Percentiles rank a stretch among this genome's conserved stretches.
Conservation (phyloP, 257 asterid species). For the Solanum medicagineum region DNA sequence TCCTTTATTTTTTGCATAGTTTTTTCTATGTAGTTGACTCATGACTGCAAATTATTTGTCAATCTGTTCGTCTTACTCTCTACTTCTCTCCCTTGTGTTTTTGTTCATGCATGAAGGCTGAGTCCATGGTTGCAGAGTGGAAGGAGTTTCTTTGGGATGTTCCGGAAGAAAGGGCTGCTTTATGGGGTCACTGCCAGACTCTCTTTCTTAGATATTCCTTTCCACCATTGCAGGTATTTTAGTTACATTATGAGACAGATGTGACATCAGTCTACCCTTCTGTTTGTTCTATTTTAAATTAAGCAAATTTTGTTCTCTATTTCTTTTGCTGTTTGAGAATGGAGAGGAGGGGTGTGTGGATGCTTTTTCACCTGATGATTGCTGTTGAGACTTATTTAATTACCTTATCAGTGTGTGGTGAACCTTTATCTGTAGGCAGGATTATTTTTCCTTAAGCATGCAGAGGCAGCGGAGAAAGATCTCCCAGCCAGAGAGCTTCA, state of each 20-base stretch:
- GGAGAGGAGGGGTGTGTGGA: not conserved
- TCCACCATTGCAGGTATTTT: constrained; percentile 72
- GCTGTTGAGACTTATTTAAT: not conserved
- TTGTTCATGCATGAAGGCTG: constrained; percentile 58
- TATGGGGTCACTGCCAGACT: constrained; percentile 97
- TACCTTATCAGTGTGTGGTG: constrained; percentile 1
- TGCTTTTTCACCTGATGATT: constrained; percentile 1
- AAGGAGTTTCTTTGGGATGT: constrained; percentile 98
- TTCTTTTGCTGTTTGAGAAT: not conserved
- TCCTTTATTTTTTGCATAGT: not conserved
- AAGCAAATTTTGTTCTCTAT: not conserved
- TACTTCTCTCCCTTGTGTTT: constrained; percentile 8
- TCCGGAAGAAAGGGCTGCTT: constrained; percentile 92
- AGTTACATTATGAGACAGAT: not conserved
- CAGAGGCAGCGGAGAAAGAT: constrained; percentile 76
- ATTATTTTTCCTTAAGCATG: constrained; percentile 83
- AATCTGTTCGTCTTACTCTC: constrained; percentile 1
- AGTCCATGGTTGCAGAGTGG: constrained; percentile 98
- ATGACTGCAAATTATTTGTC: not conserved
- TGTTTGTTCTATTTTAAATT: not conserved
- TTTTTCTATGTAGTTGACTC: not conserved
- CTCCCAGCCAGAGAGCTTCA: constrained; percentile 88
- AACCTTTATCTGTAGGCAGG: constrained; percentile 58
- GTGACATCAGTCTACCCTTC: not conserved
- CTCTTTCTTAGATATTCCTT: constrained; percentile 79